Evolutionary conservation across 1,139 yeast species (phyloP).

Genomic region (Pichia sp.): DNA sequence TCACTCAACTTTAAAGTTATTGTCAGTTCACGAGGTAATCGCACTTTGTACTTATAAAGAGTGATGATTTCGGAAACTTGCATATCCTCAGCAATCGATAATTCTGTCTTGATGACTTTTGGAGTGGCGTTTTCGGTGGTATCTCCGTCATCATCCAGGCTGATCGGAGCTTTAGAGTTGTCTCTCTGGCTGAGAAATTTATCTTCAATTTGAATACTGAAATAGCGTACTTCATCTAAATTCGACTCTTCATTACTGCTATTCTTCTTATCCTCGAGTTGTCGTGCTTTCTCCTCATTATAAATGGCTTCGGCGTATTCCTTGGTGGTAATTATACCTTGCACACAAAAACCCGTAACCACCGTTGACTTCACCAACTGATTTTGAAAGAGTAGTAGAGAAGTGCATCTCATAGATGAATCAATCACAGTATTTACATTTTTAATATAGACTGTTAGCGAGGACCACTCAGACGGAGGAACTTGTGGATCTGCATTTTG

Average conservation of each 20-base stretch:
- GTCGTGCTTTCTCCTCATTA: background rate
- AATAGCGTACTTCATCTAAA: background rate
- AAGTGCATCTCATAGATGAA: constrained; percentile 17
- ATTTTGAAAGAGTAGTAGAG: constrained; percentile 13
- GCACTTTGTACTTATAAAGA: constrained; percentile 6
- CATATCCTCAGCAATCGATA: constrained; percentile 4
- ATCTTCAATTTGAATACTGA: background rate
- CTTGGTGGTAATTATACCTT: constrained; percentile 13
- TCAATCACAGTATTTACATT: constrained; percentile 18
- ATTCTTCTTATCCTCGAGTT: background rate
- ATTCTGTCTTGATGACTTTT: background rate
- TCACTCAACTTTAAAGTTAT: constrained; percentile 9
- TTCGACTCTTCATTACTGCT: background rate
- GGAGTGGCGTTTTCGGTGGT: background rate
- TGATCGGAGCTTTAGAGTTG: no score
- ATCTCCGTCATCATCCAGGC: no score
- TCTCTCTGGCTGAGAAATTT: no score
- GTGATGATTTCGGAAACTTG: constrained; percentile 2
- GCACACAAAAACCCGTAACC: constrained; percentile 4
- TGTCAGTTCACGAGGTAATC: constrained; percentile 14
- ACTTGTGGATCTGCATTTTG: constrained; percentile 5
- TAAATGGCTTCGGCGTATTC: constrained; percentile 9
- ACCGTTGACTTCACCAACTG: constrained; percentile 2
- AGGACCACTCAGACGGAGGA: constrained; percentile 1
- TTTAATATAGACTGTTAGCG: constrained; percentile 12